Percentiles rank a stretch among this genome's conserved stretches.
Evolutionary conservation across 441 rosid species (phyloP).

Genomic region (Aquilaria agallochum): DNA sequence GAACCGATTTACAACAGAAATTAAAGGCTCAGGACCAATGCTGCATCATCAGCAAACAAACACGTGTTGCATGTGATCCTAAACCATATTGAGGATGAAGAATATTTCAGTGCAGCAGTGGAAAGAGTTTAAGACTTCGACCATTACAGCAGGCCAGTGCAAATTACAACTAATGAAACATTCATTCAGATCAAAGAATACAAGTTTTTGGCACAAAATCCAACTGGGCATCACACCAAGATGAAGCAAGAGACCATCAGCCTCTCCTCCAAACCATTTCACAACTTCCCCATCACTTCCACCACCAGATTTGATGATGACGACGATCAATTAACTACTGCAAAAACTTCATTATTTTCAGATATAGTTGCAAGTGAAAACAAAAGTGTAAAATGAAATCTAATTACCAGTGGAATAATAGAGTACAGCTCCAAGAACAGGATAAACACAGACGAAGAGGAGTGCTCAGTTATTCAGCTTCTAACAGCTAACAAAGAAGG

Average conservation of each 20-base stretch:
- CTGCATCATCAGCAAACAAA: constrained; percentile 23
- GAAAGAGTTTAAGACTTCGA: constrained; percentile 6
- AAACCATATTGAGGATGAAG: background rate
- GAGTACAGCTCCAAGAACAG: constrained; percentile 14
- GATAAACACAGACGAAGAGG: constrained; percentile 5
- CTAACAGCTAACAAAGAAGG: constrained; percentile 77
- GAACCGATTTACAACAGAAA: too few species aligned
- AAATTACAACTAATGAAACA: constrained; percentile 11
- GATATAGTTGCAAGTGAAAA: constrained; percentile 8
- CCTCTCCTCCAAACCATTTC: constrained; percentile 11
- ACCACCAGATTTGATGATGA: background rate
- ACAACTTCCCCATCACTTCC: constrained; percentile 2
- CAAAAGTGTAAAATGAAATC: background rate
- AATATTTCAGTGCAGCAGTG: background rate
- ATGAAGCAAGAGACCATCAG: background rate
- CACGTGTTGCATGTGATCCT: constrained; percentile 38
- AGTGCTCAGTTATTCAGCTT: constrained; percentile 25
- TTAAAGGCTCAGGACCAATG: too few species aligned
- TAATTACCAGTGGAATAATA: background rate
- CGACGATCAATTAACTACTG: background rate
- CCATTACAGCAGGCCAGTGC: constrained; percentile 5
- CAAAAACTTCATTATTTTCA: constrained; percentile 8
- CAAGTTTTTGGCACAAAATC: constrained; percentile 14
- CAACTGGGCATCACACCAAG: constrained; percentile 7
- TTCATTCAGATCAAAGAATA: constrained; percentile 15